Evolutionary conservation across 176 grass and related monocot species (phyloP), one percentile per base, ranked within the genome.

Genomic region (Canna indica): DNA sequence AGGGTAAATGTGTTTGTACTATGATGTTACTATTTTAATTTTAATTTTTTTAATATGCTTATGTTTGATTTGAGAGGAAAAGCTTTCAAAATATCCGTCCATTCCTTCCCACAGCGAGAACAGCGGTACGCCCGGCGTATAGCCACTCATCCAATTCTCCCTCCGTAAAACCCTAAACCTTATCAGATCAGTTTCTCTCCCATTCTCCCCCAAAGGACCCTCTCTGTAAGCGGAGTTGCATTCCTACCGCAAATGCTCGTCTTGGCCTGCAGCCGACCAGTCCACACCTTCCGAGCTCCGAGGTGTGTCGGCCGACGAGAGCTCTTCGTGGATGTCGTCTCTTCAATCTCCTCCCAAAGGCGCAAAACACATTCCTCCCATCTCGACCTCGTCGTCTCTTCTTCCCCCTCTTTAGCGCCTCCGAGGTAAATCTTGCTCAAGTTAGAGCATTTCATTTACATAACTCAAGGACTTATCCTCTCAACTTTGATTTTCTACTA

Each of bases 231-330:
- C 11, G n/a, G n/a, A 15, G 42, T 20, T 70, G 24, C 27, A 18
- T 24, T 53, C 32, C 35, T 15, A 8, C 57, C 15, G 11, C 15
- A 62, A 74, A 89, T 89, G 86, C 56, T 44, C 75, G 68, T 65
- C 75, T 53, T 79, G 27, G 64, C 76, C 34, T 82, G 79, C 62
- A 65, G 69, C 16, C 76, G 71, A 61, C 72, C 75, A 15, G 68
- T 73, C 68, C 53, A 73, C 12, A 46, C 72, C 33, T 73, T 70
- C 54, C 62, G 54, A 39, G 50, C 75, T 22, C 67, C 82, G 46
- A 73, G 25, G 18, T 61, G 72, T 9, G 45, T 84, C 63, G 64
- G 75, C 46, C 68, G 84, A 46, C 81, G 84, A 50, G 79, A 79
- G 53, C 46, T 81, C 27, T 54, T 86, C 38, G 13, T 60, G 47